Evolutionary conservation across 148 eudicot species (phyloP), one percentile per base, ranked within the genome.

Genomic region (Drosera capensis): DNA sequence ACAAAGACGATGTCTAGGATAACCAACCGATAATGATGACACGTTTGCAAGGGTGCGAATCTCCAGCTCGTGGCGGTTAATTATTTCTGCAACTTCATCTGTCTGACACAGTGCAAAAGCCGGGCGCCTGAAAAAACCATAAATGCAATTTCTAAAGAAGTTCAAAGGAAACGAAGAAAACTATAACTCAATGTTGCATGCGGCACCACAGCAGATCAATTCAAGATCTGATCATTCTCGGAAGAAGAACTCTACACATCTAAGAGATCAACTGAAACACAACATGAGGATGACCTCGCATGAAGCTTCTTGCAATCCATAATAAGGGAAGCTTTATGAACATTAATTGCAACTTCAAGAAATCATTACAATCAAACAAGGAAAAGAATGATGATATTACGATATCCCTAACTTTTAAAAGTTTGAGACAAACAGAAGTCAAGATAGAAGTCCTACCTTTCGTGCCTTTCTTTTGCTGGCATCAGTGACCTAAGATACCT

Each of bases 51-150:
- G 93, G 43, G 97, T 80, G 20, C 64, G 40, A 42, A 90, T 78
- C 63, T 83, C 97, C 34, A 72, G 50, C 52, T 72, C 79, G 45
- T 48, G 86, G 57, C 64, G 43, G 37, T 18, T 55, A 13, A 81
- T 51, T 42, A 64, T 37, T 14, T 75, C 58, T 15, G 67, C 70
- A 28, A 70, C 70, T 52, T 52, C 71, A 40, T 73, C 71, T 35
- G 46, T 66, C 48, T 75, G 75, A 62, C 93, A 78, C 39, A 70
- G 75, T n/a, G 71, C 93, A 65, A 70, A 80, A 49, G 84, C 95
- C 55, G 59, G 68, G 54, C 74, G 70, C 76, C 97, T 90, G 79
- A 35, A 59, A 17, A 67, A 46, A 21, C 49, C 25, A 29, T 13
- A 43, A 15, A 28, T 26, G 15, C 8, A 41, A 3, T 19, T 0